Evolutionary conservation across 75 land plant genomes (phyloP).

Genomic region (Cryptomeria japonica): DNA sequence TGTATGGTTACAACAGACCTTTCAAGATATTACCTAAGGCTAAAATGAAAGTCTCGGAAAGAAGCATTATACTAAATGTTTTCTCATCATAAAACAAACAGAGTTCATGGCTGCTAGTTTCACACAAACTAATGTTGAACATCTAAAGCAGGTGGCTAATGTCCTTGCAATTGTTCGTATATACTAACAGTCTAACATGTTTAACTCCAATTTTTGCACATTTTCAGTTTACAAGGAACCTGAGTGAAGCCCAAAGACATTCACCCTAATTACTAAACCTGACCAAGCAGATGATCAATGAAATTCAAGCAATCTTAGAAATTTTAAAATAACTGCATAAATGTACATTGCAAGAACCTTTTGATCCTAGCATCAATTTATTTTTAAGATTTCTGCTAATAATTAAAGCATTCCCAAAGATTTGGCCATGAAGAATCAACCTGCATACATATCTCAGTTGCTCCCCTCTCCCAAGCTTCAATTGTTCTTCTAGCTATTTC

Average conservation of each 20-base stretch:
- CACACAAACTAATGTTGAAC: neutral
- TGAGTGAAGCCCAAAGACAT: neutral
- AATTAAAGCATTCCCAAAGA: neutral
- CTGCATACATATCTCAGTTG: conserved; percentile 53
- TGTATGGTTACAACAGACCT: neutral
- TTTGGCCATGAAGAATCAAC: conserved; percentile 5
- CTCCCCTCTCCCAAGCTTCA: conserved; percentile 49
- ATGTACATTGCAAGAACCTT: neutral
- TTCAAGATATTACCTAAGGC: neutral
- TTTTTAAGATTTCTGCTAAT: neutral
- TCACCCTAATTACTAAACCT: neutral
- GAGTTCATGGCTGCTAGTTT: neutral
- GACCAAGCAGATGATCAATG: neutral
- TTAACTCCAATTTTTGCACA: neutral
- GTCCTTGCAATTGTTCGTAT: neutral
- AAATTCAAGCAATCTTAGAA: neutral
- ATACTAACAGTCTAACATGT: no score
- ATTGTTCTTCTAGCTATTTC: conserved; percentile 32
- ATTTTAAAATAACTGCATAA: neutral
- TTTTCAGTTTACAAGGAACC: neutral
- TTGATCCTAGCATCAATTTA: neutral
- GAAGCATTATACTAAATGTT: neutral
- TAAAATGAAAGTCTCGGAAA: neutral
- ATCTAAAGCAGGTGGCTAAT: neutral
- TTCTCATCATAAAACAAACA: neutral